Base-by-base conservation (phyloP, 352 stramenopile species). In the Phytophthora podocarpi region DNA sequence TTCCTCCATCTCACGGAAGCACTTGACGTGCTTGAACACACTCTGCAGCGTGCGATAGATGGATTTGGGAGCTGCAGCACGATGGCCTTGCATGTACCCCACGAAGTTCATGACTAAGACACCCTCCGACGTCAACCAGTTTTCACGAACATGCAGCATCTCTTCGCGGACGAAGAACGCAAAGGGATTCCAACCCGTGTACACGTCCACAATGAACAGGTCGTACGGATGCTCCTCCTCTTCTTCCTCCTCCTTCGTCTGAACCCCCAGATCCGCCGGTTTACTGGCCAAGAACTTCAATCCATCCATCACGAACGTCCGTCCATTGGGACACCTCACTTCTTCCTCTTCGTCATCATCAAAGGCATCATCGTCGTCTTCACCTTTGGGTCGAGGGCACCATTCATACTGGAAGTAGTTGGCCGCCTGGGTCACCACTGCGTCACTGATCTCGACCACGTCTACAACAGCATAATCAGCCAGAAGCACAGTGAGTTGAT, bases 91-190 rank as follows among this genome's bases (percentile, higher is more conserved):
- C 49, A 86, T 75, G 43, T 81, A 87, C 1, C 85, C 85, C 15
- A 91, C 85, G 60, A 93, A 91, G 54, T 91, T 93, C 58, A 91
- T 71, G 21, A 91, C 80, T 16, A 93, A 45, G n/a, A 93, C 79
- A 3, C 85, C 79, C 39, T 67, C 56, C 13, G 16, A 0, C n/a
- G 55, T 69, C 35, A 91, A 70, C 82, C 82, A 91, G 16, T 79
- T 80, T 28, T 74, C 58, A 2, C 70, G 74, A 43, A 91, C 37
- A 8, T 51, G 67, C 28, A 74, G 24, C 50, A 91, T 74, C 11
- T 84, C 59, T 23, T 91, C 82, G n/a, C 73, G 74, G 16, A 84
- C 60, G 56, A 90, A 89, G 55, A 91, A 91, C 27, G 67, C 67
- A 39, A 91, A 76, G 0, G 82, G 82, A 50, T 91, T 91, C 76